phyloP scores from a whole-genome alignment of 2,329 filamentous ascomycete genomes.

The Acephala macrosclerotiorum region DNA sequence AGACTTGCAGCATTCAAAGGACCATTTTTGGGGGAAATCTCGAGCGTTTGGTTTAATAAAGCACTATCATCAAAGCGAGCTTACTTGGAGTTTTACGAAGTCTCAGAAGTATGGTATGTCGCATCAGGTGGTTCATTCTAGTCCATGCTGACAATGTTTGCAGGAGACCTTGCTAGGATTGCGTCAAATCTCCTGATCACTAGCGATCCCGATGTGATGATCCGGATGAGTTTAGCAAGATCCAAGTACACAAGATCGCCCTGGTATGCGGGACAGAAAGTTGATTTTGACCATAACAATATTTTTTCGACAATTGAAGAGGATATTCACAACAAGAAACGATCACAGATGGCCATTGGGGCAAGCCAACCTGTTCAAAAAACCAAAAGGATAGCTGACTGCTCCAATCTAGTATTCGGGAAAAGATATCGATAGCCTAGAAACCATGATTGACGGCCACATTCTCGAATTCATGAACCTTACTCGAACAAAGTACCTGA shows the following conservation, averaged over 20 bases:
- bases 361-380: slow-evolving; percentile 54
- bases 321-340: slow-evolving; percentile 50
- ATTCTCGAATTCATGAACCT: slow-evolving; percentile 55
- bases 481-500: slow-evolving; percentile 55
- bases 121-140: background rate
- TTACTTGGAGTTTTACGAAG: background rate
- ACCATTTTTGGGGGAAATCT: slow-evolving; percentile 7
- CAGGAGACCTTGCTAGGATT: slow-evolving; percentile 32
- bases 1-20: slow-evolving; percentile 20
- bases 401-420: slow-evolving; percentile 50
- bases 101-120: slow-evolving; percentile 9
- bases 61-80: background rate
- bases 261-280: slow-evolving; percentile 52
- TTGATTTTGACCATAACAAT: slow-evolving; percentile 61
- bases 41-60: background rate
- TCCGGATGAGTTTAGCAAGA: slow-evolving; percentile 27
- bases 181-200: slow-evolving; percentile 34
- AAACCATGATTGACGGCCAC: slow-evolving; percentile 56
- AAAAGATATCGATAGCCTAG: slow-evolving; percentile 59
- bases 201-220: slow-evolving; percentile 29
- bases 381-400: background rate
- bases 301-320: slow-evolving; percentile 59
- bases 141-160: background rate
- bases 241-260: slow-evolving; percentile 27
- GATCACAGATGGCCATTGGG: slow-evolving; percentile 58